Percentiles rank a stretch among this genome's conserved stretches.
phyloP scores from a whole-genome alignment of 208 protist genomes.

The Giardia muris region DNA sequence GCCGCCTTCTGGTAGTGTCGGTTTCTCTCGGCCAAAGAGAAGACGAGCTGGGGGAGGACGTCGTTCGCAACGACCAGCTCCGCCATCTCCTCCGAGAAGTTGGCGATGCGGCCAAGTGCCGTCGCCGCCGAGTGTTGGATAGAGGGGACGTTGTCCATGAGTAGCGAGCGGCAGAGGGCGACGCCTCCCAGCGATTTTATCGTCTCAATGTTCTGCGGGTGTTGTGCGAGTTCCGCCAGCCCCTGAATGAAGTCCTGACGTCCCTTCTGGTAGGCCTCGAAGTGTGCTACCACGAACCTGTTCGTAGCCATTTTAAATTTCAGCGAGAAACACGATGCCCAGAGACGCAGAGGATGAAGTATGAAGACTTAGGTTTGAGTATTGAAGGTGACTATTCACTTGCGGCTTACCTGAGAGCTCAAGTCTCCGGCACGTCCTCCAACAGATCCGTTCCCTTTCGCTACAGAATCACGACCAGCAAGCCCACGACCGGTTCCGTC shows the following conservation, averaged over 20 bases:
- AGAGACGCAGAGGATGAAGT: too few relatives aligned
- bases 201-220: constrained; percentile 39
- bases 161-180: constrained; percentile 58
- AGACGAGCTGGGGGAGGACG: constrained; percentile 86
- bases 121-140: constrained; percentile 90
- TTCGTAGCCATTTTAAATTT: constrained; percentile 31
- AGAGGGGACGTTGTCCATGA: constrained; percentile 81
- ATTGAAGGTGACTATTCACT: too few relatives aligned
- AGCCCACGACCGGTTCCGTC: not conserved
- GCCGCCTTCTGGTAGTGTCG: constrained; percentile 90
- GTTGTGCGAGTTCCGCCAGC: constrained; percentile 36
- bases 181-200: constrained; percentile 31
- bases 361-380: too few relatives aligned
- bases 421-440: not conserved
- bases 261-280: constrained; percentile 37
- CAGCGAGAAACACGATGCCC: too few relatives aligned
- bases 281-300: constrained; percentile 33
- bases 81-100: constrained; percentile 82
- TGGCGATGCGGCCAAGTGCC: constrained; percentile 82
- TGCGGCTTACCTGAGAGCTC: not conserved
- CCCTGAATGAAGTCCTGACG: constrained; percentile 38
- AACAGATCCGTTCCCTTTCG: not conserved
- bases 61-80: constrained; percentile 81
- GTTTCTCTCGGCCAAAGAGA: constrained; percentile 81
- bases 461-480: constrained; percentile 13